Percentiles rank a stretch among this genome's conserved stretches.
These are phyloP conservation scores for Dryadomyces sulphureus DNA, from an alignment of 2,329 filamentous ascomycete species.

Conservation along the genomic window DNA sequence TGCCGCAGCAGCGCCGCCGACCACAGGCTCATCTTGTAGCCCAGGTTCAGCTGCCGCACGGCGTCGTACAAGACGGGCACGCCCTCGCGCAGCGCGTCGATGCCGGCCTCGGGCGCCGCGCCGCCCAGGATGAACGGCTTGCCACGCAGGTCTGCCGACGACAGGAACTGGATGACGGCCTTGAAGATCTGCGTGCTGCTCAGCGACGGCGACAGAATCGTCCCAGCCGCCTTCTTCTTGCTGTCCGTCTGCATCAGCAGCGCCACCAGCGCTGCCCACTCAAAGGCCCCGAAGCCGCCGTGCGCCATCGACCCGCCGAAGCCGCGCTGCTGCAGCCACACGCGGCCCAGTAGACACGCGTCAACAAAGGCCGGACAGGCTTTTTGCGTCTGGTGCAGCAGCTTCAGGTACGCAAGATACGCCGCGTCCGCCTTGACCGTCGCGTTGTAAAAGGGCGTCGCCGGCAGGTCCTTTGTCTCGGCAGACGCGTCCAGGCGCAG, in stretches of 20 bases:
- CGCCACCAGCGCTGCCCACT: slow-evolving; percentile 73
- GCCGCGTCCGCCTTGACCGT: slow-evolving; percentile 66
- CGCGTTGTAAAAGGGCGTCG: slow-evolving; percentile 82
- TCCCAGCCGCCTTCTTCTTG: slow-evolving; percentile 25
- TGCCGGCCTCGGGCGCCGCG: slow-evolving; percentile 20
- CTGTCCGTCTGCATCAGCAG: slow-evolving; percentile 68
- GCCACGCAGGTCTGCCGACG: slow-evolving; percentile 54
- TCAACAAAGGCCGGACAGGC: slow-evolving; percentile 63
- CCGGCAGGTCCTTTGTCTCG: slow-evolving; percentile 25
- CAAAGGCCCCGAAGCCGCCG: slow-evolving; percentile 86
- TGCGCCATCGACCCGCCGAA: slow-evolving; percentile 53
- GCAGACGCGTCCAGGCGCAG: slow-evolving; percentile 42
- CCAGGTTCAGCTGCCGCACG: slow-evolving; percentile 57
- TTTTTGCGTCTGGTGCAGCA: slow-evolving; percentile 55
- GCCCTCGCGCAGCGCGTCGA: slow-evolving; percentile 21
- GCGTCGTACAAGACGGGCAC: slow-evolving; percentile 68
- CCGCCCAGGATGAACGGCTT: slow-evolving; percentile 44
- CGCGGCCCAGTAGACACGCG: slow-evolving; percentile 69
- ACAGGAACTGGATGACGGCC: slow-evolving; percentile 76
- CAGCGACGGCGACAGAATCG: slow-evolving; percentile 59
- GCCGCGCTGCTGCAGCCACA: slow-evolving; percentile 82
- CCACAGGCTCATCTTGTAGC: slow-evolving; percentile 84
- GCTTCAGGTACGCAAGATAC: slow-evolving; percentile 58
- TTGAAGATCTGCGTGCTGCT: slow-evolving; percentile 94
- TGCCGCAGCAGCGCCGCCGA: slow-evolving; percentile 61